Base-by-base conservation (phyloP, 441 rosid genomes). In the Croton setiger region DNA sequence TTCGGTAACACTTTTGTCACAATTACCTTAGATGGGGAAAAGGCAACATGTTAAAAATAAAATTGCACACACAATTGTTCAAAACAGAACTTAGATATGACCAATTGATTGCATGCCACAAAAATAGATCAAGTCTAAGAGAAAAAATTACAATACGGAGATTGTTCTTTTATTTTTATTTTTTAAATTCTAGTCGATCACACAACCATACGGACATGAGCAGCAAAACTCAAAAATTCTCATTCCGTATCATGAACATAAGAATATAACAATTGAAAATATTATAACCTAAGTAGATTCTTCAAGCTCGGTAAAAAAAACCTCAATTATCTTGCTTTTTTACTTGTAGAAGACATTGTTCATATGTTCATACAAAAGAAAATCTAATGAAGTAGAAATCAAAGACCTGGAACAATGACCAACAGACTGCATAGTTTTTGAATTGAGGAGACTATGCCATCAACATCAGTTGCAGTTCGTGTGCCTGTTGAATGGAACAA, bases 391-490 rank as follows among this genome's bases (percentile, higher is more conserved):
- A 27, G 31, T 2, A 27, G 31, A 27, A 27, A 27, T 27, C 31
- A 27, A 27, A 33, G 45, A 91, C 98, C 95, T 86, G 96, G 96
- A 78, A 86, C 75, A 76, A 89, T 84, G 78, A 93, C 87, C 78
- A 89, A 75, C 74, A 93, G 82, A 83, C 97, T 83, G 75, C 90
- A 91, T 64, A 91, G 47, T 75, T 91, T 91, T 81, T 66, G 82
- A 72, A 93, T 66, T n/a, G 79, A 78, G 66, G 87, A 85, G 67
- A 86, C 76, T 59, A 86, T 60, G 60, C 78, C 80, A 69, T 89
- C 95, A 44, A 68, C 71, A 74, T 88, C 94, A 52, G 64, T 48
- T 68, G 76, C 63, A 48, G 74, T 68, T 67, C 66, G 79, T 66
- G 79, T 65, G 61, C 87, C 98, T 93, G 75, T 68, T 67, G 8